phyloP scores from a whole-genome alignment of 2,329 filamentous ascomycete species.

The Nannizziopsis arthrosporioides region DNA sequence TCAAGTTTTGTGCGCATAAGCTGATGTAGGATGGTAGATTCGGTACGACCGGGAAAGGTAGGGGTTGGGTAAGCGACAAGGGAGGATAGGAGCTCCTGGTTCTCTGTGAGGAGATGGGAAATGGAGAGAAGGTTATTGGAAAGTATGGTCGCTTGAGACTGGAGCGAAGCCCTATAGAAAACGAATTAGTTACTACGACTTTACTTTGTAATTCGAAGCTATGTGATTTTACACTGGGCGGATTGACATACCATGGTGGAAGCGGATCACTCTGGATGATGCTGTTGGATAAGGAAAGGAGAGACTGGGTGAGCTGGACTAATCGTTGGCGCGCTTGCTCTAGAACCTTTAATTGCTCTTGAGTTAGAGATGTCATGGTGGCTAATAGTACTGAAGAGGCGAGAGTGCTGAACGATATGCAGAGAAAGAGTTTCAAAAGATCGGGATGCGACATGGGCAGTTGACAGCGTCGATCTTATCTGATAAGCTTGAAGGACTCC shows the following conservation, averaged over 20 bases:
- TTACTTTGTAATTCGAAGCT: background rate
- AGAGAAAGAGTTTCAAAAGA: too few species aligned
- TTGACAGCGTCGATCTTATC: background rate
- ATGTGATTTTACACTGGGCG: background rate
- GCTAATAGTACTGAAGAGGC: too few species aligned
- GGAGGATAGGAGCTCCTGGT: conserved; percentile 55
- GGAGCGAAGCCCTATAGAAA: conserved; percentile 52
- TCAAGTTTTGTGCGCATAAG: conserved; percentile 76
- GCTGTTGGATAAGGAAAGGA: conserved; percentile 52
- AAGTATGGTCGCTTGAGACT: conserved; percentile 60
- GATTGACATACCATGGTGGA: conserved; percentile 48
- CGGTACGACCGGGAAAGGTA: conserved; percentile 58
- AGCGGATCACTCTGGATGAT: conserved; percentile 53
- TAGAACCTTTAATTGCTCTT: conserved; percentile 47
- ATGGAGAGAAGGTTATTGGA: conserved; percentile 58
- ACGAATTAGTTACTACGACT: background rate
- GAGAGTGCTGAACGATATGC: too few species aligned
- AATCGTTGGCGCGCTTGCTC: conserved; percentile 60
- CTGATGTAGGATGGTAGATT: conserved; percentile 49
- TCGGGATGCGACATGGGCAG: too few species aligned
- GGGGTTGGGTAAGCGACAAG: conserved; percentile 66
- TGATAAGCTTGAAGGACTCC: background rate
- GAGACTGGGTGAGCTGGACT: conserved; percentile 55
- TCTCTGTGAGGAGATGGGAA: conserved; percentile 51
- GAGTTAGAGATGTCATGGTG: conserved; percentile 29